Evolutionary conservation across 116 monocot species (phyloP).

Genomic region (Zostera marina): DNA sequence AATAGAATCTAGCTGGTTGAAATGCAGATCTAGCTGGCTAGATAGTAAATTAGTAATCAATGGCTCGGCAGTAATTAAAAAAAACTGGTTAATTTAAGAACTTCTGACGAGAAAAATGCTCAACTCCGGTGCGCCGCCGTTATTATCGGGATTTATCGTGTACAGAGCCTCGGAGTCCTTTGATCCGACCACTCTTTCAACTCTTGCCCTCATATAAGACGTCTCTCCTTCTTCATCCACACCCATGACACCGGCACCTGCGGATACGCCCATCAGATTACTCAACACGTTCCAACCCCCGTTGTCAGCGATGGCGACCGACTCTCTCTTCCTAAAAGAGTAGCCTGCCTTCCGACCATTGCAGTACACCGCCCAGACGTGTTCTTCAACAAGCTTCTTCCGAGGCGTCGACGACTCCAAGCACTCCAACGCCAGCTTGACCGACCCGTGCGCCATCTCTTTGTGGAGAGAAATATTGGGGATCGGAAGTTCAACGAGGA

Average conservation of each 20-base stretch:
- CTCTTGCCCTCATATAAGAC: conserved; percentile 75
- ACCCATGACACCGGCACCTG: conserved; percentile 84
- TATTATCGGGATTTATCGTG: no score
- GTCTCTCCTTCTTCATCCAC: conserved; percentile 47
- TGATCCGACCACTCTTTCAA: conserved; percentile 61
- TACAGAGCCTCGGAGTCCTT: conserved; percentile 87
- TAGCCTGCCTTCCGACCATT: conserved; percentile 67
- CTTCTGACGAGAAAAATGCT: no score
- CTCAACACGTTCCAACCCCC: conserved; percentile 27
- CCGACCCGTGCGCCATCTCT: conserved; percentile 57
- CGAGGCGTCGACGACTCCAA: conserved; percentile 18
- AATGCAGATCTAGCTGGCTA: no score
- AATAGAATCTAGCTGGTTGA: no score
- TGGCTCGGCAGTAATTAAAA: no score
- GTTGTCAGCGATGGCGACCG: conserved; percentile 30
- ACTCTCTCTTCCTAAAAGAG: conserved; percentile 36
- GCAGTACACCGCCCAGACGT: conserved; percentile 52
- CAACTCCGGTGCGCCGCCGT: no score
- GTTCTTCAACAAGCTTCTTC: conserved; percentile 54
- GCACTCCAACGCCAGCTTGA: conserved; percentile 76
- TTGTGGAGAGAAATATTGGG: conserved; percentile 39
- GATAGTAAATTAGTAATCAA: no score
- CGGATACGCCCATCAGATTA: conserved; percentile 54
- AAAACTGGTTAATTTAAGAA: no score
- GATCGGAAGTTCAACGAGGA: conserved; percentile 81